Conservation (phyloP, 495 filamentous ascomycete species). For the Tuber calosporum region DNA sequence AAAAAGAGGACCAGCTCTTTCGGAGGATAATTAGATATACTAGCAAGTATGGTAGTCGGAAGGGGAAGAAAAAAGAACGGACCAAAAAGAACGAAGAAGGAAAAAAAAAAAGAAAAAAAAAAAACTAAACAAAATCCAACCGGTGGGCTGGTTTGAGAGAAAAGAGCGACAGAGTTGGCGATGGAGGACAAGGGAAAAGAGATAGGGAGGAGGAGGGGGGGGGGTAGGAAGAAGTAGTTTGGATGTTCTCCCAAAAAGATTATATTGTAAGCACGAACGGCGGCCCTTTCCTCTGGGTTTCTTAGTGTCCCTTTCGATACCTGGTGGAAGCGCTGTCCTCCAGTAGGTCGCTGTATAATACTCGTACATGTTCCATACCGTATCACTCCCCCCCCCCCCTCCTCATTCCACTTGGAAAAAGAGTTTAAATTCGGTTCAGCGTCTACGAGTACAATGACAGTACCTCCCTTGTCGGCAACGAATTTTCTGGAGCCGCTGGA, state of each 20-base stretch:
- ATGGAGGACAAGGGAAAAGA: constrained; percentile 18
- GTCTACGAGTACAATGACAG: constrained; percentile 26
- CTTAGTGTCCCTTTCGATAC: constrained; percentile 23
- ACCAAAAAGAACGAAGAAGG: constrained; percentile 14
- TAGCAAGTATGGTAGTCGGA: not conserved
- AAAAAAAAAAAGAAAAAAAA: constrained; percentile 12
- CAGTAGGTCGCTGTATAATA: not conserved
- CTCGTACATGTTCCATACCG: constrained; percentile 19
- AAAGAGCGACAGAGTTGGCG: constrained; percentile 25
- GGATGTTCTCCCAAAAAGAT: not conserved
- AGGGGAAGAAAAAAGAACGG: constrained; percentile 25
- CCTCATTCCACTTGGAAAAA: constrained; percentile 19
- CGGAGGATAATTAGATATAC: constrained; percentile 1
- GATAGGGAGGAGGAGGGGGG: constrained; percentile 17
- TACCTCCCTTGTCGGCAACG: constrained; percentile 23
- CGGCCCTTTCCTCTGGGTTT: constrained; percentile 26
- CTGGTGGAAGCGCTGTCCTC: constrained; percentile 11
- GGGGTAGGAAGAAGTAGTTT: not conserved
- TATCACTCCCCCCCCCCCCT: constrained; percentile 24
- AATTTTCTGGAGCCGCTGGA: constrained; percentile 39
- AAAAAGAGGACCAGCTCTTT: constrained; percentile 31
- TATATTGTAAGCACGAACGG: constrained; percentile 32
- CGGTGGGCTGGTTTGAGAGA: constrained; percentile 16
- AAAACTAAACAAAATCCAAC: constrained; percentile 29
- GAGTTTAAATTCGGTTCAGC: constrained; percentile 37